Base-by-base conservation (phyloP, 2,329 filamentous ascomycete genomes). In the Fusarium algeriense region DNA sequence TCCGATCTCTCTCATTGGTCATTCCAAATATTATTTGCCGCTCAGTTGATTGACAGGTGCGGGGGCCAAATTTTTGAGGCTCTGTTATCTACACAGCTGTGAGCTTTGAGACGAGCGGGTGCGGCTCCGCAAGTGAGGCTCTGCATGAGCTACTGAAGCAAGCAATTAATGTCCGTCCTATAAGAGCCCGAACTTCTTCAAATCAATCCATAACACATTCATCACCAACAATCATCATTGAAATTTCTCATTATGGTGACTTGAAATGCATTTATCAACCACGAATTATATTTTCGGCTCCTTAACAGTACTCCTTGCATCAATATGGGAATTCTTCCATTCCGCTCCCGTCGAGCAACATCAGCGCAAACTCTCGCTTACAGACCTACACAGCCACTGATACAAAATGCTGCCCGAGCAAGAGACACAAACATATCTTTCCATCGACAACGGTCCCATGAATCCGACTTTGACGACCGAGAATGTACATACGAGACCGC, bases 371-470 rank as follows among this genome's bases (percentile, higher is more conserved):
- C n/a, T 0, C 7, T 49, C 10, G 5, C 30, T 34, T 20, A 23
- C 0, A 49, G 46, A 2, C 15, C n/a, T 34, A 7, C 2, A 4
- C 46, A 34, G 2, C 30, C 30, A 23, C 5, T 11, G 0, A 10
- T 15, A 1, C 5, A 34, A 5, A 34, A 1, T 17, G 1, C 5
- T 2, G 32, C 5, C 32, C 14, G 5, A 7, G 3, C 3, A 1
- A 13, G n/a, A 23, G 28, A 30, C 28, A 49, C 2, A 13, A 7
- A 15, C 5, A n/a, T 5, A 2, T 3, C 2, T 2, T 15, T 6
- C 0, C 26, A 7, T 15, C 30, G 15, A 35, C 15, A 23, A 1
- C 2, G 3, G 10, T 35, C 0, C 19, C 1, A 11, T 0, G 11
- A 19, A 1, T 2, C 11, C 46, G 15, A 14, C 30, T 0, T 23